Conservation (phyloP, 768 basidiomycete species). For the Rossbeevera mucosa region DNA sequence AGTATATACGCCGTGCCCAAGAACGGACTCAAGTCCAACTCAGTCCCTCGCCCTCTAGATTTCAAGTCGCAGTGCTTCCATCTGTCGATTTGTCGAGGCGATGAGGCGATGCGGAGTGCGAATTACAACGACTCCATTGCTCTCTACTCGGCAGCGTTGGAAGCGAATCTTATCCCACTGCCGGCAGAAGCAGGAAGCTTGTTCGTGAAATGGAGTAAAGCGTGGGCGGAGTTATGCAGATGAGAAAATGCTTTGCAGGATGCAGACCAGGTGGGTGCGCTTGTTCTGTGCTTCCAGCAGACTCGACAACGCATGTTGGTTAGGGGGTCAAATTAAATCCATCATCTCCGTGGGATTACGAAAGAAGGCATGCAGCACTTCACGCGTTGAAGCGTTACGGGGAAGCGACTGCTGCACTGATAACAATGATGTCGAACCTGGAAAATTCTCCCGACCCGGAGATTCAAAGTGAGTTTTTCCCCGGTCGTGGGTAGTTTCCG, state of each 20-base stretch:
- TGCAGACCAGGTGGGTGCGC: slow-evolving; percentile 13
- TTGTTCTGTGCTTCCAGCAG: neutral
- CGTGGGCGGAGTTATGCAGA: neutral
- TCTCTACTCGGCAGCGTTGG: slow-evolving; percentile 13
- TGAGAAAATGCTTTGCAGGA: slow-evolving; percentile 15
- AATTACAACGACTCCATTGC: slow-evolving; percentile 4
- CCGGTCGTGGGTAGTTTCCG: neutral
- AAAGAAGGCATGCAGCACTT: slow-evolving; percentile 13
- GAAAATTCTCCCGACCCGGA: slow-evolving; percentile 8
- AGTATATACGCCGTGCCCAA: neutral
- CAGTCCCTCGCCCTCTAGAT: neutral
- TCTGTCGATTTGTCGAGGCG: slow-evolving; percentile 3
- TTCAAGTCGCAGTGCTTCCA: slow-evolving; percentile 11
- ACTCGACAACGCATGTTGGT: neutral
- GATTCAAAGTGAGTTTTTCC: slow-evolving; percentile 9
- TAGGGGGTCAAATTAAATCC: slow-evolving; percentile 10
- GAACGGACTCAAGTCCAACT: neutral
- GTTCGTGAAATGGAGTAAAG: slow-evolving; percentile 15
- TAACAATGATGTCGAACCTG: slow-evolving; percentile 8
- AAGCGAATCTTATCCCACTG: neutral
- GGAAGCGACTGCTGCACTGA: slow-evolving; percentile 7
- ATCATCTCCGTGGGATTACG: slow-evolving; percentile 14
- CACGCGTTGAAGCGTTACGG: slow-evolving; percentile 9
- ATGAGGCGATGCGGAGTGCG: slow-evolving; percentile 1
- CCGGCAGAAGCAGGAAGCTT: neutral